Evolutionary conservation across 805 yeast species (phyloP), one percentile per base, ranked within the genome.

Genomic region (Clavispora asparagi): DNA sequence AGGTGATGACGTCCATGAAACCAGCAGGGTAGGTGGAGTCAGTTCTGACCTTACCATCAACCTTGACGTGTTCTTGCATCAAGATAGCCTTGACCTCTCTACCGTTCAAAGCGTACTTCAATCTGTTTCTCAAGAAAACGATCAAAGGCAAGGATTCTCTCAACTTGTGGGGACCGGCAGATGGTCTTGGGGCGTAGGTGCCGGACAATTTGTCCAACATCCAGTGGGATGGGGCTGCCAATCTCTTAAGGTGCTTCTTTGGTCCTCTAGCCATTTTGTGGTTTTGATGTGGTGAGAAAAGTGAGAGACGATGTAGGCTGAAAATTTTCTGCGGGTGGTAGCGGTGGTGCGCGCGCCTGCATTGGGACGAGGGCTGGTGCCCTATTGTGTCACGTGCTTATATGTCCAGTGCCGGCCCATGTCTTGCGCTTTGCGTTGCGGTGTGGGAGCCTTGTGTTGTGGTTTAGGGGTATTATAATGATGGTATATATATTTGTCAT

Each of bases 211-310:
- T 62, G 65, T 62, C 67, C 65, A 62, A 62, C 67, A 62, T 62
- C 67, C 67, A 62, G 64, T 62, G 67, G 58, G 64, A 60, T 61
- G 67, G 67, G 46, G 67, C 67, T 53, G 67, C 67, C 55, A 62
- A 62, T 62, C 66, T 63, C 63, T 63, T 62, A 57, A 62, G 61
- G 57, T 62, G 66, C 62, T 63, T 63, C 62, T 62, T 63, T 51
- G 87, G 87, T 76, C 87, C 87, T 82, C 87, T 81, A 71, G 79
- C 87, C 87, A 82, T 82, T 70, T 77, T 81, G 44, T 32, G 40
- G 38, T 43, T 37, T 41, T 32, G 35, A 39, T 45, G 43, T 42
- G 46, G 38, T 37, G 44, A 36, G 40, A 29, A 36, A 17, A 30
- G 36, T 28, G n/a, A 25, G 41, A 29, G 7, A 30, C 29, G 16